Evolutionary conservation across 345 rosid genomes (phyloP).

Genomic region (Microcos paniculata): DNA sequence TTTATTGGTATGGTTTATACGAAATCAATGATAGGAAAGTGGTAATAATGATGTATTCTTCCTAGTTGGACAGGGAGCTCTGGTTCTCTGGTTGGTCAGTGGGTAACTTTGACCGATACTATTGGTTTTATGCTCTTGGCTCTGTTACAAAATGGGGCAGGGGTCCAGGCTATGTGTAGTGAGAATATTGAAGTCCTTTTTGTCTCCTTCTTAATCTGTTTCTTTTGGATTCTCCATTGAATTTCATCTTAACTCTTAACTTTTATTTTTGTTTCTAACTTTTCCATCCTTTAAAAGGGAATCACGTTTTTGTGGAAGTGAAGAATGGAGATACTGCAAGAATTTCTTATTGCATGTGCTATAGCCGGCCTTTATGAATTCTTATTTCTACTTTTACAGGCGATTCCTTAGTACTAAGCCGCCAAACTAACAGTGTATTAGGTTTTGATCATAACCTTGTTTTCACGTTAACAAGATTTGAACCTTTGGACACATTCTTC

Average conservation of each 20-base stretch:
- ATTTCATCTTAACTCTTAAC: neutral
- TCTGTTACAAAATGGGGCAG: neutral
- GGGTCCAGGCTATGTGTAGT: neutral
- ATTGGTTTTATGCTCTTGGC: neutral
- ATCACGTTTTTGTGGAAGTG: neutral
- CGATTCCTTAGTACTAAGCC: neutral
- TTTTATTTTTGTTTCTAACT: neutral
- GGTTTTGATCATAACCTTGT: neutral
- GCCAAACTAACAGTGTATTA: neutral
- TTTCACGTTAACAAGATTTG: neutral
- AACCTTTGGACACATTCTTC: neutral
- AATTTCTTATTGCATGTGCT: neutral
- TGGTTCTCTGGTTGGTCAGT: neutral
- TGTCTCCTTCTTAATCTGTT: neutral
- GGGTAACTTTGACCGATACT: neutral
- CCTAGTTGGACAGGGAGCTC: neutral
- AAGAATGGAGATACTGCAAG: neutral
- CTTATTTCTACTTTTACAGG: neutral
- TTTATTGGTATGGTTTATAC: neutral
- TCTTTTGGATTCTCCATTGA: neutral
- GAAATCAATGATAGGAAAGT: neutral
- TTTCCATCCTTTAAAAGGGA: neutral
- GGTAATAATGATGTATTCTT: neutral
- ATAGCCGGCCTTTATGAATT: neutral
- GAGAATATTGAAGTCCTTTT: constrained; percentile 10